Base-by-base conservation (phyloP, 139 green algal species). In the Nannochloris sp. region DNA sequence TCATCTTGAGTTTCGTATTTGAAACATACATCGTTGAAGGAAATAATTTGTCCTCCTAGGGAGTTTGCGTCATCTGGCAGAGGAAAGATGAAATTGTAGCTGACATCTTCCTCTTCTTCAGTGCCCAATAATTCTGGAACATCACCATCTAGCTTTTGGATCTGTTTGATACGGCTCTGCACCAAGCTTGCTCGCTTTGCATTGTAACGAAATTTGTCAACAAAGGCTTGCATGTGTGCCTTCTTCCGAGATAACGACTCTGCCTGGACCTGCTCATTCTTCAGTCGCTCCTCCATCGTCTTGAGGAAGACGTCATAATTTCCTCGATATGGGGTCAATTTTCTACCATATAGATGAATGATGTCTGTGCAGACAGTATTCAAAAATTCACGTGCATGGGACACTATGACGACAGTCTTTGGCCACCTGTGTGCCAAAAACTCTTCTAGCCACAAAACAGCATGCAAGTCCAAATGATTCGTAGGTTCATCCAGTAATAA, bases 181-280 rank as follows among this genome's bases (percentile, higher is more conserved):
- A 97, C 90, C 62, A 97, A 77, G 11, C 78, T 76, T 2, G 89
- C 89, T 14, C 89, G 75, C 65, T 96, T 95, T 57, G 89, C 87
- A 71, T 96, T 95, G 82, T 80, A 66, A 11, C 90, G 73, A 74
- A 97, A 97, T 61, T 85, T 86, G 78, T 96, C 86, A 33, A 97
- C 89, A 75, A 97, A 97, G 0, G 73, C 64, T 72, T 91, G 78
- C 62, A 92, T 90, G 79, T 94, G 89, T 62, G 79, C 80, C 9
- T 68, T 37, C 69, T 85, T 82, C 46, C 62, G 55, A 3, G 84
- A 72, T 65, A 88, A 79, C 4, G 76, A 63, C 68, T 95, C 89
- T 2, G 65, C 65, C 29, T 79, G 69, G 3, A 75, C 75, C 73
- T 86, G 87, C 9, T 66, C 67, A 60, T 91, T 93, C 14, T 62